Evolutionary conservation across 2,329 filamentous ascomycete genomes (phyloP).

Genomic region (Drechslerella stenobrocha): DNA sequence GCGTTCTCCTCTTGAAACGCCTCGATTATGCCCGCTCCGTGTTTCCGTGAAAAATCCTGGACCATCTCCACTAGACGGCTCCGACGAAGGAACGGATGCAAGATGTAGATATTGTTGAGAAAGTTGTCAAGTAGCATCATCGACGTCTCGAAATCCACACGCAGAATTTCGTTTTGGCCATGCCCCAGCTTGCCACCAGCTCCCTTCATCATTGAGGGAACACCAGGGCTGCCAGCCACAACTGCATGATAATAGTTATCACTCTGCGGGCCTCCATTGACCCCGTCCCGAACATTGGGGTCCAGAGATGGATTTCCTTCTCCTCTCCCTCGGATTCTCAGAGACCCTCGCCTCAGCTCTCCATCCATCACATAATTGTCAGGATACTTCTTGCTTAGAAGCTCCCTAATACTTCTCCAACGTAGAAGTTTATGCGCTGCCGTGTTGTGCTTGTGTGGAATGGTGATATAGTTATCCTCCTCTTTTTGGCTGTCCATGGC

Average conservation of each 20-base stretch:
- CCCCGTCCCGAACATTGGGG: conserved; percentile 56
- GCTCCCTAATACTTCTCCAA: conserved; percentile 68
- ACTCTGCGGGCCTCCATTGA: conserved; percentile 55
- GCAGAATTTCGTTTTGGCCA: conserved; percentile 58
- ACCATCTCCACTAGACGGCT: conserved; percentile 61
- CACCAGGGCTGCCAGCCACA: conserved; percentile 53
- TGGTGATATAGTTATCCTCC: conserved; percentile 62
- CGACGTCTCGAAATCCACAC: conserved; percentile 61
- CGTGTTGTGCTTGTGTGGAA: conserved; percentile 85
- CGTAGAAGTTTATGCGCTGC: conserved; percentile 79
- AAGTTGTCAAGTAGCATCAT: conserved; percentile 62
- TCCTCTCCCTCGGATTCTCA: conserved; percentile 76
- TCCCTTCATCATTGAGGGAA: conserved; percentile 21
- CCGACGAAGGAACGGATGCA: conserved; percentile 68
- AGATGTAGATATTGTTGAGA: conserved; percentile 64
- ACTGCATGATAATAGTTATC: conserved; percentile 59
- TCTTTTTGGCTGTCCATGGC: conserved; percentile 54
- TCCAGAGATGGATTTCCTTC: conserved; percentile 63
- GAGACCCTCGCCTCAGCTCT: conserved; percentile 72
- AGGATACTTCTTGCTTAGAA: conserved; percentile 62
- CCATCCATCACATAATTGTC: conserved; percentile 75
- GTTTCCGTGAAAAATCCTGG: conserved; percentile 59
- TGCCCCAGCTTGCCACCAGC: conserved; percentile 46
- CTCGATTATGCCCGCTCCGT: conserved; percentile 55
- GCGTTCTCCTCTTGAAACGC: conserved; percentile 41